A percentile compares a stretch with the other conserved stretches of the same genome.
Conservation (phyloP, 169 alveolate genomes). For the Pseudocohnilembus persalinus region DNA sequence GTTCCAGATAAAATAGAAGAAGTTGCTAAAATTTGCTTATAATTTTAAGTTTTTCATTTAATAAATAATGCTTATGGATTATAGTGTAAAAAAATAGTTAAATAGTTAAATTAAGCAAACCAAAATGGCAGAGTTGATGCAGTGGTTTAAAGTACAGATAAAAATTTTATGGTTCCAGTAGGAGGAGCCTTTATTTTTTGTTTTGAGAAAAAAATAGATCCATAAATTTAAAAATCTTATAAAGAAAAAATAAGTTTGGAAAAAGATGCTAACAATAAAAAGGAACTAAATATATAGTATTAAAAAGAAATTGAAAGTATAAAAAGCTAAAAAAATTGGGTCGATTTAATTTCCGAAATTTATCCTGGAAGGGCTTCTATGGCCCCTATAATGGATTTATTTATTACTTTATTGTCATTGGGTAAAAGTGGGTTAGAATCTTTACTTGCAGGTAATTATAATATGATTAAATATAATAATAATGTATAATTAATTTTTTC, state of each 20-base stretch:
- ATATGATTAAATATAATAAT: neutral
- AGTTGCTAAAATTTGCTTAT: conserved; percentile 70
- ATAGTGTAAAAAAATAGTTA: conserved; percentile 76
- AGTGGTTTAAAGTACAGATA: conserved; percentile 84
- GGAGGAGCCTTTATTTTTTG: conserved; percentile 87
- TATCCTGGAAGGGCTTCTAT: conserved; percentile 91
- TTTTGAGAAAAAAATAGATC: conserved; percentile 7
- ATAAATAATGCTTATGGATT: conserved; percentile 91
- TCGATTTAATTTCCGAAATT: conserved; percentile 59
- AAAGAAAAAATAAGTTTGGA: no score
- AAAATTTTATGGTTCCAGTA: conserved; percentile 91
- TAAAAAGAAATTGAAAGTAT: no score
- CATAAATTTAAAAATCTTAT: no score
- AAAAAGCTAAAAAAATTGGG: conserved; percentile 21
- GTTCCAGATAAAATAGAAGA: conserved; percentile 76
- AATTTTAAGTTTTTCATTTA: conserved; percentile 68
- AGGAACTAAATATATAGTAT: neutral
- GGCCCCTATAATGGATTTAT: conserved; percentile 84
- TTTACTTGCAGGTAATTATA: neutral
- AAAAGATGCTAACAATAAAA: neutral
- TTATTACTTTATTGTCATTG: conserved; percentile 82
- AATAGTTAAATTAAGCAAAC: conserved; percentile 62
- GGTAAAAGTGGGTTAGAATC: conserved; percentile 64
- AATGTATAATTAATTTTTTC: conserved; percentile 6
- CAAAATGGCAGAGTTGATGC: conserved; percentile 80